Evolutionary conservation across 495 filamentous ascomycete genomes (phyloP), one percentile per base, ranked within the genome.

Genomic region (Saxispiralis lemnorum): DNA sequence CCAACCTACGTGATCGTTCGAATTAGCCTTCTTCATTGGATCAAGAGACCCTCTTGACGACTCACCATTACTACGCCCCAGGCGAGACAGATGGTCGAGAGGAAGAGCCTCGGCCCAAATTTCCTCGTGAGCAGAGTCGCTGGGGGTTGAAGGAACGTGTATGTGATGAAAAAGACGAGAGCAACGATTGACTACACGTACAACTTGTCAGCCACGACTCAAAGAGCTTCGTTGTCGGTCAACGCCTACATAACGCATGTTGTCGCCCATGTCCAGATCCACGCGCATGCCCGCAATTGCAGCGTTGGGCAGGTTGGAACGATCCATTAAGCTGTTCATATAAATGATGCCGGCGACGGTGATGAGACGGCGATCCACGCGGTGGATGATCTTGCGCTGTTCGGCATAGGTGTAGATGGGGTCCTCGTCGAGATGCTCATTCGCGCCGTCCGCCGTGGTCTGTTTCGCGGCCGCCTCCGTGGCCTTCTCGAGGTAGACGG

Each of bases 291-390:
- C 34, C 13, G 34, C 76, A 46, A 83, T 69, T 20, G 65, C 65
- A 35, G 79, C 78, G 33, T 66, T 66, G 39, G 68, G 66, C 50
- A 82, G 50, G 56, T 83, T 83, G 4, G 75, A 79, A 2, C 79
- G 61, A 56, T 82, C 78, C 71, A 82, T 77, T 39, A 82, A 54
- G 28, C 64, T 70, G 47, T 78, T 63, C 49, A 71, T 76, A 56
- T 82, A 81, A 52, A 79, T 66, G 48, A 73, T 56, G 7, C 79
- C 78, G 4, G 74, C 63, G 28, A 73, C 79, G 0, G 70, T 57
- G 28, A 82, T 74, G 10, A 83, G 62, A 0, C 78, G 71, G 30
- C 64, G 51, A 51, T 83, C 78, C 52, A 82, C 59, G 4, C 70
- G 67, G 14, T 65, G 64, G 39, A 80, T 73, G 53, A 83, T 54